phyloP scores from a whole-genome alignment of 2,329 filamentous ascomycete species.

The Rachicladosporium sp. region DNA sequence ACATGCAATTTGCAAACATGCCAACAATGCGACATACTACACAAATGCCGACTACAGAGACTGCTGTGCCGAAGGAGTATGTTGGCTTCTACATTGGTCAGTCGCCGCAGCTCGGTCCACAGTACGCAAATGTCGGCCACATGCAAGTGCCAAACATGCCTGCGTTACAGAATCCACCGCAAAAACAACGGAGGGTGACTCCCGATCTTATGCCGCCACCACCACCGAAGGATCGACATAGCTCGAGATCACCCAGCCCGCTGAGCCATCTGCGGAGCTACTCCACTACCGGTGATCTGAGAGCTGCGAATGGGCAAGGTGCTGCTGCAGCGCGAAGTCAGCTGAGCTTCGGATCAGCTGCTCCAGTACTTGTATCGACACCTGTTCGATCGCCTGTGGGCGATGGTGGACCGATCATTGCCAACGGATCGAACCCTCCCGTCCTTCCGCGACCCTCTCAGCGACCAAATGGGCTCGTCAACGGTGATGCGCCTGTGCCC shows the following conservation, averaged over 20 bases:
- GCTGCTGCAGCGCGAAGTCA: constrained; percentile 10
- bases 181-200: constrained; percentile 30
- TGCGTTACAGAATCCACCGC: constrained; percentile 26
- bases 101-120: constrained; percentile 27
- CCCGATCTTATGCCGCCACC: constrained; percentile 28
- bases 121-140: constrained; percentile 16
- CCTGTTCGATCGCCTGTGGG: constrained; percentile 4
- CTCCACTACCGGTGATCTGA: constrained; percentile 17
- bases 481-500: neutral
- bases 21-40: constrained; percentile 9
- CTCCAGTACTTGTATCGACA: constrained; percentile 4
- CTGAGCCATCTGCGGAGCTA: constrained; percentile 31
- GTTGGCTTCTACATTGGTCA: constrained; percentile 38
- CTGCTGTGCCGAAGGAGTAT: constrained; percentile 37
- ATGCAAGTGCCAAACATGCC: constrained; percentile 24
- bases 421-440: constrained; percentile 26
- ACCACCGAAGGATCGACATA: constrained; percentile 18
- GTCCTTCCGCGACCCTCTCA: no score
- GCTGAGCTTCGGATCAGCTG: constrained; percentile 8
- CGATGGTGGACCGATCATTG: constrained; percentile 26
- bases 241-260: constrained; percentile 33
- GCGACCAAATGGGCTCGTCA: constrained; percentile 1
- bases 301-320: constrained; percentile 7
- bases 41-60: constrained; percentile 11
- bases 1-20: constrained; percentile 12